Evolutionary conservation across 2,329 filamentous ascomycete genomes (phyloP).

Genomic region (Penicillium sp.): DNA sequence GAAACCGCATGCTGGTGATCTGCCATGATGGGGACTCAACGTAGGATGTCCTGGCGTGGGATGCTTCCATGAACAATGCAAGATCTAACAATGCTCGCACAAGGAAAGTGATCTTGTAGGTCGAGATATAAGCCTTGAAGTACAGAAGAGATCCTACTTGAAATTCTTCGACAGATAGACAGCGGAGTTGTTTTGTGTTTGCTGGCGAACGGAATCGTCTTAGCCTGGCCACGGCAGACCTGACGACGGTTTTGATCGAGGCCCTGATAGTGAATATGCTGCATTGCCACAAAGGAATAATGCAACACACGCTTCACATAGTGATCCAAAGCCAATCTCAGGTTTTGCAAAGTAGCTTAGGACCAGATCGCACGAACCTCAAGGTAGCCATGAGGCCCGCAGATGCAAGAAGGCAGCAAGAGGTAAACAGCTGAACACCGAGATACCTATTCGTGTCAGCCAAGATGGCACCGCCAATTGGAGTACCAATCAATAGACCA

Average conservation of each 20-base stretch:
- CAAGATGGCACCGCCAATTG: slow-evolving; percentile 63
- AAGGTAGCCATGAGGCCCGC: slow-evolving; percentile 36
- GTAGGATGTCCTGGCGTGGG: too few species aligned
- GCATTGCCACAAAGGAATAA: not conserved
- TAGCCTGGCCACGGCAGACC: too few species aligned
- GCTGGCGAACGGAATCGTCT: not conserved
- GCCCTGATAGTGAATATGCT: not conserved
- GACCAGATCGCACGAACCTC: slow-evolving; percentile 44
- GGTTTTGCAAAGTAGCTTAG: slow-evolving; percentile 34
- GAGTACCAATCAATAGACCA: slow-evolving; percentile 62
- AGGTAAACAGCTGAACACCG: slow-evolving; percentile 52
- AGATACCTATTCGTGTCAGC: slow-evolving; percentile 50
- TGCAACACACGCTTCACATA: slow-evolving; percentile 46
- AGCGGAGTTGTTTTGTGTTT: not conserved
- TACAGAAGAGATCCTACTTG: not conserved
- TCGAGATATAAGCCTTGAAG: not conserved
- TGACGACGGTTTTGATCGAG: not conserved
- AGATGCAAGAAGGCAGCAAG: slow-evolving; percentile 40
- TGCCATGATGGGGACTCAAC: not conserved
- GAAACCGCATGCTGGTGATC: not conserved
- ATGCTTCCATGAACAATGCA: not conserved
- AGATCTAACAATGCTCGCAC: not conserved
- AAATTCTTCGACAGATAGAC: not conserved
- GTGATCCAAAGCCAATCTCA: slow-evolving; percentile 34
- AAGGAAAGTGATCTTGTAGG: not conserved